Evolutionary conservation across 1,284 basidiomycete genomes (phyloP).

Genomic region (Anthracocystis panici-leucophaei): DNA sequence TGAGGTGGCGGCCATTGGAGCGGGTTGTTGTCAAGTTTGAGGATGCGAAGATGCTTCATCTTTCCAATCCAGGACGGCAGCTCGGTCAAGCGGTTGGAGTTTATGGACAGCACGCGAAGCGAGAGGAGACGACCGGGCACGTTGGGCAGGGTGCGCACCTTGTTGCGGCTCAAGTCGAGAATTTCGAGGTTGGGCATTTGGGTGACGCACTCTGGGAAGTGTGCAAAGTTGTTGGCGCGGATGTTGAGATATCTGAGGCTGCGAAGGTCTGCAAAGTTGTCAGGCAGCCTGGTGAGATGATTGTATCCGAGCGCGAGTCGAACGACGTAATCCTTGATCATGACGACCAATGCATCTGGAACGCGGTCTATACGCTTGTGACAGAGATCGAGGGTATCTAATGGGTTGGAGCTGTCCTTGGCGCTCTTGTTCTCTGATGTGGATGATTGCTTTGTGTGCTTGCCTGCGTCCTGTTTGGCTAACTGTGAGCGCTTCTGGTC

Average conservation of each 20-base stretch:
- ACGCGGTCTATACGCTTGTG: conserved; percentile 51
- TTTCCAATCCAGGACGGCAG: conserved; percentile 83
- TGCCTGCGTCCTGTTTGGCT: background rate
- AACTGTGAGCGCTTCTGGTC: conserved; percentile 40
- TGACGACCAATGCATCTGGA: conserved; percentile 46
- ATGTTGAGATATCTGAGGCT: conserved; percentile 92
- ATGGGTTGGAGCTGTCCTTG: conserved; percentile 15
- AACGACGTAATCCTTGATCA: conserved; percentile 56
- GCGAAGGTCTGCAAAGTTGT: conserved; percentile 80
- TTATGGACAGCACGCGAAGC: conserved; percentile 84
- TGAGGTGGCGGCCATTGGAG: conserved; percentile 82
- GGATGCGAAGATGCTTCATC: conserved; percentile 80
- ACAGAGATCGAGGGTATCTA: conserved; percentile 62
- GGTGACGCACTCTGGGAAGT: conserved; percentile 82
- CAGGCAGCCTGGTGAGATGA: conserved; percentile 81
- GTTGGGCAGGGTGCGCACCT: conserved; percentile 82
- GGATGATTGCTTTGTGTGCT: background rate
- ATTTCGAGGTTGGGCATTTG: conserved; percentile 88
- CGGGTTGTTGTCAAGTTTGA: conserved; percentile 87
- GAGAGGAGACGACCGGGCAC: conserved; percentile 83
- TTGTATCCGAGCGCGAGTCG: conserved; percentile 89
- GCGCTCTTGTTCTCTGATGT: conserved; percentile 10
- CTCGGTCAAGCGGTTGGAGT: conserved; percentile 83
- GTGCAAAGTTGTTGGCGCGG: conserved; percentile 84
- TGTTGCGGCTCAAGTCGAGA: conserved; percentile 93